Conservation (phyloP, 2,329 filamentous ascomycete genomes). For the Paraphoma chrysanthemicola region DNA sequence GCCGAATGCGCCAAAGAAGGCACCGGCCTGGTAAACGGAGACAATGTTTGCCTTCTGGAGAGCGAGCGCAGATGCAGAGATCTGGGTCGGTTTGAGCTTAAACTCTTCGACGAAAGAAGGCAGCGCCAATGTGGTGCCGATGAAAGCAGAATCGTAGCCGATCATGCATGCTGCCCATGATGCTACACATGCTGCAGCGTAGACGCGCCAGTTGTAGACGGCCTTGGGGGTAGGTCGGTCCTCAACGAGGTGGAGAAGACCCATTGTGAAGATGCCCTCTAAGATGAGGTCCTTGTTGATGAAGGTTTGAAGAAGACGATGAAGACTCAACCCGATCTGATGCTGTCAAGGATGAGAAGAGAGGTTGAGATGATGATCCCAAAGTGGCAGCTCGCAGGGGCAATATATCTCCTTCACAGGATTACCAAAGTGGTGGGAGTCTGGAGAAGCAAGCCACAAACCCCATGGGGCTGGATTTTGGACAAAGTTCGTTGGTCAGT, state of each 20-base stretch:
- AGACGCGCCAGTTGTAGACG: slow-evolving; percentile 68
- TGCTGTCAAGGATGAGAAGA: not conserved
- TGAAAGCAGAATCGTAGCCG: slow-evolving; percentile 76
- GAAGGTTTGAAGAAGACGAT: not conserved
- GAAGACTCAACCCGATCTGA: not conserved
- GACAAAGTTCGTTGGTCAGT: slow-evolving; percentile 2
- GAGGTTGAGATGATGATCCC: not conserved
- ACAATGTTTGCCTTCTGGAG: slow-evolving; percentile 77
- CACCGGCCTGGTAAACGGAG: slow-evolving; percentile 81
- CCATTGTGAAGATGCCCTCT: slow-evolving; percentile 29
- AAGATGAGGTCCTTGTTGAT: not conserved
- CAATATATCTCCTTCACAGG: slow-evolving; percentile 15
- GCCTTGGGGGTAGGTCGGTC: slow-evolving; percentile 61
- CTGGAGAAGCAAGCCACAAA: slow-evolving; percentile 31
- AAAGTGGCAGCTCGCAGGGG: slow-evolving; percentile 5
- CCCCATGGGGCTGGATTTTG: slow-evolving; percentile 17
- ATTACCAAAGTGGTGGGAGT: slow-evolving; percentile 10
- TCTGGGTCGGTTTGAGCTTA: slow-evolving; percentile 57
- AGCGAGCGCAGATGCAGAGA: slow-evolving; percentile 58
- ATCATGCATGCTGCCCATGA: slow-evolving; percentile 67
- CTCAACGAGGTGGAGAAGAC: slow-evolving; percentile 44
- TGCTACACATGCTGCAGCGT: slow-evolving; percentile 61
- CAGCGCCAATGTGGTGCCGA: slow-evolving; percentile 75
- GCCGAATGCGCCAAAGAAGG: slow-evolving; percentile 74
- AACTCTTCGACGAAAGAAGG: slow-evolving; percentile 75